Percentiles rank a stretch among this genome's conserved stretches.
These are phyloP conservation scores for Tuber magnatum DNA, from an alignment of 495 filamentous ascomycete genomes.

Conservation along the genomic window DNA sequence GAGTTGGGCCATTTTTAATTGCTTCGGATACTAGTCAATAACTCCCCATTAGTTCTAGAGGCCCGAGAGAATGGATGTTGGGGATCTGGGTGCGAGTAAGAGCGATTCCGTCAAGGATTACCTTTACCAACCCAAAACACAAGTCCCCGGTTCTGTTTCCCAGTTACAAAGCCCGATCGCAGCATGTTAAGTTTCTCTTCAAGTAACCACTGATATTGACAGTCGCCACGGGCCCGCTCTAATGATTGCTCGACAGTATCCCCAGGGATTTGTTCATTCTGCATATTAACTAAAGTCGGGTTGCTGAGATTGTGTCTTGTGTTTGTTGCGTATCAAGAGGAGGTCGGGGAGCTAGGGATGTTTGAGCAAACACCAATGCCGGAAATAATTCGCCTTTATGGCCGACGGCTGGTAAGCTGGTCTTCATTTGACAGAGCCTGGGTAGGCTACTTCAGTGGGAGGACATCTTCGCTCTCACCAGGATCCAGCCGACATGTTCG, in stretches of 20 bases:
- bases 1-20: background rate
- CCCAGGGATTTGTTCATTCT: background rate
- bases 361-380: background rate
- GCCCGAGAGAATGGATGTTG: background rate
- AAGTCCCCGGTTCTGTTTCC: background rate
- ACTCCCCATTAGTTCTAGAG: background rate
- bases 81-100: background rate
- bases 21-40: background rate
- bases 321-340: background rate
- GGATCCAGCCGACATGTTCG: background rate
- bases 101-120: background rate
- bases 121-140: slow-evolving; percentile 3
- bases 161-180: background rate
- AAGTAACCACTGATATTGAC: background rate
- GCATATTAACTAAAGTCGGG: background rate
- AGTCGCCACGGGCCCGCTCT: background rate
- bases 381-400: background rate
- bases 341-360: background rate
- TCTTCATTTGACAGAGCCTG: background rate
- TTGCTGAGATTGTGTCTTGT: background rate
- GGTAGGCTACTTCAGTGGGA: background rate
- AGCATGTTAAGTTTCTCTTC: background rate
- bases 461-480: background rate
- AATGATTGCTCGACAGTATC: background rate
- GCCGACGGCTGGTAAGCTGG: background rate